phyloP scores from a whole-genome alignment of 1,139 yeast species.

The Magnusiomyces magnusii region DNA sequence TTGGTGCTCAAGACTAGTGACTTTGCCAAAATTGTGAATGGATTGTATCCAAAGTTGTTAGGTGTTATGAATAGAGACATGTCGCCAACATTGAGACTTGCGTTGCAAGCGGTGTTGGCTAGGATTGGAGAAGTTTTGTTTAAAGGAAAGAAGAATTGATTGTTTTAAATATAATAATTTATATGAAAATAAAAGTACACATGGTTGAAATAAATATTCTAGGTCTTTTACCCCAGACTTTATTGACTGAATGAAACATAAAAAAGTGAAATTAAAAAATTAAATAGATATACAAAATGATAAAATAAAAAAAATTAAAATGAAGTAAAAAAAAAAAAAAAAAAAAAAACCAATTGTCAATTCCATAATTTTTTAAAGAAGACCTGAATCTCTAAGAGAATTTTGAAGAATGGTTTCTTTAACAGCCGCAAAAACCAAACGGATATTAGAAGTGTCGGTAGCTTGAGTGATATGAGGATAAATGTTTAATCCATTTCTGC shows the following conservation, averaged over 20 bases:
- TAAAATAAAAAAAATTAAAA: too few relatives aligned
- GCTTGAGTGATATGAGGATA: slow-evolving; percentile 94
- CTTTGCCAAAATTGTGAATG: slow-evolving; percentile 55
- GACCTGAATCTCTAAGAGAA: slow-evolving; percentile 77
- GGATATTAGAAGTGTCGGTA: slow-evolving; percentile 83
- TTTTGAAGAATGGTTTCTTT: slow-evolving; percentile 85
- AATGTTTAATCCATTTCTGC: slow-evolving; percentile 71
- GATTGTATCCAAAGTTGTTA: slow-evolving; percentile 60
- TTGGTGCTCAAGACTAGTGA: slow-evolving; percentile 70
- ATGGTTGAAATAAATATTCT: too few relatives aligned
- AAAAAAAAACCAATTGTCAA: background rate
- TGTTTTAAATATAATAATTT: too few relatives aligned
- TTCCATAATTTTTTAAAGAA: slow-evolving; percentile 36
- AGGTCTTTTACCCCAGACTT: too few relatives aligned
- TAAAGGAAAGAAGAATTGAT: slow-evolving; percentile 3
- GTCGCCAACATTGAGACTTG: slow-evolving; percentile 59
- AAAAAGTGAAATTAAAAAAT: too few relatives aligned
- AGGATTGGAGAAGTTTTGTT: slow-evolving; percentile 37
- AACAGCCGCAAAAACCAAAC: slow-evolving; percentile 84
- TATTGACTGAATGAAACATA: too few relatives aligned
- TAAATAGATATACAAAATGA: background rate
- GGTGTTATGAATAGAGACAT: slow-evolving; percentile 61
- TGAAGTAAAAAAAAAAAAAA: too few relatives aligned
- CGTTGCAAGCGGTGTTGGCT: slow-evolving; percentile 56
- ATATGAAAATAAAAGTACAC: too few relatives aligned